Conservation (phyloP, 2,329 filamentous ascomycete species). For the Penicillium digitatum region DNA sequence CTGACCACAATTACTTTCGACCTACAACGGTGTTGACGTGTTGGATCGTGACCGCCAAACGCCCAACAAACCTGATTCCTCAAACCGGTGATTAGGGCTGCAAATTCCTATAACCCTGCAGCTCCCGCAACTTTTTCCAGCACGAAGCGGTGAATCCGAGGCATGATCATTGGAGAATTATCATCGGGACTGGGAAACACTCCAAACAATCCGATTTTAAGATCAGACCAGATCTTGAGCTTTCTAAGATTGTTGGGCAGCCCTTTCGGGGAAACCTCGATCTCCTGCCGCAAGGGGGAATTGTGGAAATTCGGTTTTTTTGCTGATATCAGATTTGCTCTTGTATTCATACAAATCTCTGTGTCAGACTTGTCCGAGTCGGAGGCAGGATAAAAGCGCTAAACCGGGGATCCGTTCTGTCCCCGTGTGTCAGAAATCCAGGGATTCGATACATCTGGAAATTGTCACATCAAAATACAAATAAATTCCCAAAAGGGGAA, state of each 20-base stretch:
- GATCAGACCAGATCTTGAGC: conserved; percentile 1
- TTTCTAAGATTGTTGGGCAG: conserved; percentile 1
- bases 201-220: conserved; percentile 13
- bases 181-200: background rate
- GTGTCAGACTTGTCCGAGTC: background rate
- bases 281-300: conserved; percentile 7
- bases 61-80: conserved; percentile 1
- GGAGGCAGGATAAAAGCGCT: background rate
- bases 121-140: background rate
- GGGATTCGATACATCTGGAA: background rate
- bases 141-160: conserved; percentile 10
- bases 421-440: background rate
- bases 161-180: conserved; percentile 1
- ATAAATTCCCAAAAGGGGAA: background rate
- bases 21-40: conserved; percentile 12
- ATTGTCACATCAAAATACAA: background rate
- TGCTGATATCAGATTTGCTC: background rate
- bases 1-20: background rate
- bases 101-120: background rate
- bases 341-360: background rate
- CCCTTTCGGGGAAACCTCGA: conserved; percentile 5
- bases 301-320: background rate
- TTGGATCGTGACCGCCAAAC: conserved; percentile 9
- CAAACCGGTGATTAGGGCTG: background rate
- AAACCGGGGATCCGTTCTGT: conserved; percentile 1